Percentiles rank a stretch among this genome's conserved stretches.
Conservation (phyloP, 148 eudicot genomes). For the Pharnaceum exiguum region DNA sequence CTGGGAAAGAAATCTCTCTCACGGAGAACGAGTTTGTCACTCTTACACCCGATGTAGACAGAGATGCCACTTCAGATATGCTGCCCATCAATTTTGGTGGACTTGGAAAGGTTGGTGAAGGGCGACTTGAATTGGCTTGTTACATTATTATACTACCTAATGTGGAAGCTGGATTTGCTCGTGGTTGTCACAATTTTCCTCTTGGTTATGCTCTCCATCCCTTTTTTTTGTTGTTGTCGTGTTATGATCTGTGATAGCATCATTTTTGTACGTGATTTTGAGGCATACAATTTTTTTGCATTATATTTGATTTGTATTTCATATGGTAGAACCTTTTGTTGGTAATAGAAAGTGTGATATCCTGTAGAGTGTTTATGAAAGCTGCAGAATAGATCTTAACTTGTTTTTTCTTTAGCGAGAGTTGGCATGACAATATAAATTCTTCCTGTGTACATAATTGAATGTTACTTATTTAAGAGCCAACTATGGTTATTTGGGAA, state of each 20-base stretch:
- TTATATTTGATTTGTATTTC: not conserved
- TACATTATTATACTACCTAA: too few species aligned
- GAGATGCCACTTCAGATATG: conserved; percentile 59
- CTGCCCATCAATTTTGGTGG: conserved; percentile 71
- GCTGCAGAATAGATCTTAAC: not conserved
- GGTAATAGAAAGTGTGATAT: not conserved
- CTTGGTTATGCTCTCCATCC: too few species aligned
- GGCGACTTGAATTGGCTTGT: not conserved
- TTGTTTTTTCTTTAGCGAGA: too few species aligned
- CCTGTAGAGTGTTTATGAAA: not conserved
- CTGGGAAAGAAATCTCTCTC: conserved; percentile 50
- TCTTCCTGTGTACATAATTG: too few species aligned
- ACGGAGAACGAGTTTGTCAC: conserved; percentile 50
- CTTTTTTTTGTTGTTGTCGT: too few species aligned
- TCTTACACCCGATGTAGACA: conserved; percentile 57
- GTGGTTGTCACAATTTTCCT: too few species aligned
- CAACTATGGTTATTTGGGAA: not conserved
- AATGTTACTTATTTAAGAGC: not conserved
- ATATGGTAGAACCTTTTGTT: too few species aligned
- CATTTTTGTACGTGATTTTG: too few species aligned
- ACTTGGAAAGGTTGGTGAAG: conserved; percentile 57
- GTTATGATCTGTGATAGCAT: too few species aligned
- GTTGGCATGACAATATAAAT: too few species aligned
- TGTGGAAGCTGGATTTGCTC: too few species aligned
- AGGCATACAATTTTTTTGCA: not conserved